phyloP scores from a whole-genome alignment of 345 rosid genomes.

The Populus deltoides region DNA sequence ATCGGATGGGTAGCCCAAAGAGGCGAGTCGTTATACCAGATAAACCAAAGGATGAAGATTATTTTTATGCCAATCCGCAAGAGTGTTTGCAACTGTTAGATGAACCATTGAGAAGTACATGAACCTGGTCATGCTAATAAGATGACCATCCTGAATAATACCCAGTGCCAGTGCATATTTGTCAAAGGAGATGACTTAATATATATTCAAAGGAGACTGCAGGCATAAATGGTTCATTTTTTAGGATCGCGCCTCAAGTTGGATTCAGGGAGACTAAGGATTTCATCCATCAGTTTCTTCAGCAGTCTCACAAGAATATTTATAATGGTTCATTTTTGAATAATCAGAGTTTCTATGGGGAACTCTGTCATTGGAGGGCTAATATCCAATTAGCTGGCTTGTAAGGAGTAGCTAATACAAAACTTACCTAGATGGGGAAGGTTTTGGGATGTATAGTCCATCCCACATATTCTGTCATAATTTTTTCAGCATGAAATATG shows the following conservation, averaged over 20 bases:
- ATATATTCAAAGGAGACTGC: neutral
- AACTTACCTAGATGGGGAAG: neutral
- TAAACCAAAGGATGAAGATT: constrained; percentile 94
- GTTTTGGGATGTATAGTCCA: neutral
- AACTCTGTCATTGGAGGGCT: neutral
- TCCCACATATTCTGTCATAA: neutral
- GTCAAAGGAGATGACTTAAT: constrained; percentile 8
- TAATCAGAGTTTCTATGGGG: constrained; percentile 21
- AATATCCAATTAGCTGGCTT: constrained; percentile 2
- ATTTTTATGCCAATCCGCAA: constrained; percentile 86
- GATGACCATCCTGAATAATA: constrained; percentile 15
- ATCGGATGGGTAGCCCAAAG: constrained; percentile 75
- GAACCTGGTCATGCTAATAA: constrained; percentile 31
- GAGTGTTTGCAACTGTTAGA: constrained; percentile 83
- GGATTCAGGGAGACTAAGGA: constrained; percentile 11
- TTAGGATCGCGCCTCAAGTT: neutral
- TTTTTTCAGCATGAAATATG: constrained; percentile 12
- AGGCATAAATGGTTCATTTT: neutral
- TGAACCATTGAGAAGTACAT: constrained; percentile 51
- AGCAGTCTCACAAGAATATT: constrained; percentile 15
- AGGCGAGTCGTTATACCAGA: constrained; percentile 55
- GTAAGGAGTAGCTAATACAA: constrained; percentile 1
- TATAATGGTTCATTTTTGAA: constrained; percentile 10
- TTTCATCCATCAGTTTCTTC: constrained; percentile 15
- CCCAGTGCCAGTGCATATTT: constrained; percentile 10